phyloP scores from a whole-genome alignment of 2,329 filamentous ascomycete species.

The Ploettnerulaceae sp. region DNA sequence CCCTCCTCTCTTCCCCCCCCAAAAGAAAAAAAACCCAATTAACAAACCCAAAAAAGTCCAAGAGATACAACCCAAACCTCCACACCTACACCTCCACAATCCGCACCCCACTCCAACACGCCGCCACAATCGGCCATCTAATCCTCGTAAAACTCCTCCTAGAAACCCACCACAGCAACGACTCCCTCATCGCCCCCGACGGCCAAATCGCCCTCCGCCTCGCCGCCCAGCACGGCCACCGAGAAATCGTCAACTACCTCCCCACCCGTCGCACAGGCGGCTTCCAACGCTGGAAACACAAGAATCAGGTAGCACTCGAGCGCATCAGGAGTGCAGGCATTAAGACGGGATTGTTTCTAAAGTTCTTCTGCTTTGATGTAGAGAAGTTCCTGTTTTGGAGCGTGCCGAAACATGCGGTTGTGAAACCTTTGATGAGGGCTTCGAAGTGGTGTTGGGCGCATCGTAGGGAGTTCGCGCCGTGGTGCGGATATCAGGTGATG shows the following conservation, averaged over 20 bases:
- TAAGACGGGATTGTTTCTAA: slow-evolving; percentile 27
- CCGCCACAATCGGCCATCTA: slow-evolving; percentile 39
- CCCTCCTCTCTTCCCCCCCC: too few relatives aligned
- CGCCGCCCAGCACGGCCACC: slow-evolving; percentile 39
- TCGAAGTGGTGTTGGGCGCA: slow-evolving; percentile 26
- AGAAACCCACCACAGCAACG: slow-evolving; percentile 40
- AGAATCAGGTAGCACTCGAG: slow-evolving; percentile 32
- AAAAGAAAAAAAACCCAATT: too few relatives aligned
- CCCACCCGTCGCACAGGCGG: slow-evolving; percentile 38
- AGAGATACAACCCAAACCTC: not conserved
- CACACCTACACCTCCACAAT: not conserved
- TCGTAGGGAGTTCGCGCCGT: slow-evolving; percentile 30
- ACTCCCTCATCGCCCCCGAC: slow-evolving; percentile 41
- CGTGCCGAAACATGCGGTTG: slow-evolving; percentile 26
- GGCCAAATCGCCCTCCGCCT: slow-evolving; percentile 43
- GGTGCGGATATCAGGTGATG: slow-evolving; percentile 31
- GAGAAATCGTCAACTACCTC: slow-evolving; percentile 42
- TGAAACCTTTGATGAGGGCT: slow-evolving; percentile 26
- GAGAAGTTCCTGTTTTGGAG: slow-evolving; percentile 28
- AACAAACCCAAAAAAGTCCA: too few relatives aligned
- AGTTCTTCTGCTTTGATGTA: slow-evolving; percentile 32
- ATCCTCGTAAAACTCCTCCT: slow-evolving; percentile 40
- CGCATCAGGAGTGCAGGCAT: slow-evolving; percentile 24
- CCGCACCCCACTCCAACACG: slow-evolving; percentile 43
- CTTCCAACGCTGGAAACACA: slow-evolving; percentile 36